Evolutionary conservation across 1,284 basidiomycete species (phyloP).

Genomic region (Phenoliferia sp.): DNA sequence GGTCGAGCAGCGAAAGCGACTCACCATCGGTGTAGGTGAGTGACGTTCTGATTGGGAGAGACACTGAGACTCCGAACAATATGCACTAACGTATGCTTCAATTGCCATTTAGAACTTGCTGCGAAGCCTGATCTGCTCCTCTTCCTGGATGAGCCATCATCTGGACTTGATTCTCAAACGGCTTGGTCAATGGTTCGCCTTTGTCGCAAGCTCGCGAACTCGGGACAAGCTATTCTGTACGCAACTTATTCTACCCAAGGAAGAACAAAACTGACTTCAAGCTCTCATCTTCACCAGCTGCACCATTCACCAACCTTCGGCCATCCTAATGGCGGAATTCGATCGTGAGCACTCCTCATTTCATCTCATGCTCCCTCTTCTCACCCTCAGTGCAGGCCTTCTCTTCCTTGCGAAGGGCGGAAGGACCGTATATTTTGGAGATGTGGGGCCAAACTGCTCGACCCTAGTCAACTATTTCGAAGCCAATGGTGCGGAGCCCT

Average conservation of each 20-base stretch:
- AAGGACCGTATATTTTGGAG: slow-evolving; percentile 71
- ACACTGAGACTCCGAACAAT: background rate
- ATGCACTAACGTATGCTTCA: background rate
- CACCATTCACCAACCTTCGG: slow-evolving; percentile 65
- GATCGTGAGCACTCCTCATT: no score
- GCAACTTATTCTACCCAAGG: no score
- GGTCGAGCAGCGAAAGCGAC: slow-evolving; percentile 70
- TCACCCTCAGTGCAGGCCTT: slow-evolving; percentile 36
- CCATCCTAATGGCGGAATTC: slow-evolving; percentile 59
- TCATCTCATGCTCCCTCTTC: no score
- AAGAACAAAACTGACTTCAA: no score
- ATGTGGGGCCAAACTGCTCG: slow-evolving; percentile 52
- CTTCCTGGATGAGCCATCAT: slow-evolving; percentile 63
- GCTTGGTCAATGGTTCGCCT: slow-evolving; percentile 81
- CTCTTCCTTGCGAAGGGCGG: slow-evolving; percentile 49
- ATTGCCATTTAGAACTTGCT: slow-evolving; percentile 42
- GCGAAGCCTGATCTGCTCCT: slow-evolving; percentile 68
- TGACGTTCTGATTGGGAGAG: slow-evolving; percentile 53
- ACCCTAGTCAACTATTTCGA: slow-evolving; percentile 53
- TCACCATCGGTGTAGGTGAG: slow-evolving; percentile 68
- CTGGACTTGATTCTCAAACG: slow-evolving; percentile 73
- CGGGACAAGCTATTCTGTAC: slow-evolving; percentile 69
- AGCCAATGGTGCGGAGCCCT: slow-evolving; percentile 48
- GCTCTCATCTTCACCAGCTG: no score
- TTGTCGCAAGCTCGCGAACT: slow-evolving; percentile 69